Evolutionary conservation across 2,329 filamentous ascomycete genomes (phyloP), one percentile per base, ranked within the genome.

Genomic region (Cladosporium sp.): DNA sequence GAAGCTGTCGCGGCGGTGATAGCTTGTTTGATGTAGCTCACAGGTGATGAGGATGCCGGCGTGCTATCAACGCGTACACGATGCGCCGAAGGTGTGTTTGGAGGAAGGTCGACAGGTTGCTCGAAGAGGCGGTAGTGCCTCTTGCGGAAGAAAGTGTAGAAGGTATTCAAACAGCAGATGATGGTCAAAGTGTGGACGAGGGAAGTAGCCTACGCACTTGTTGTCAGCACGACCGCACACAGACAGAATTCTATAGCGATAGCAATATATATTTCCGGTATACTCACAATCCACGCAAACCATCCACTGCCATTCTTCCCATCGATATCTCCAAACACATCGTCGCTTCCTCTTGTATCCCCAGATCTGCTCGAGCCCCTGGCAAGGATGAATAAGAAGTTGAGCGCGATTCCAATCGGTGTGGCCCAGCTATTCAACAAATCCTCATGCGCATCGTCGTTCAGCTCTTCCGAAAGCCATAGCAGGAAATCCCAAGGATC

Each of bases 41-140:
- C 70, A 1, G 94, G 93, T 1, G 92, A 94, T 0, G 88, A 86
- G 1, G 87, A 82, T 8, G 84, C 79, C 0, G 91, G 91, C 4
- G 89, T 89, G 1, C 91, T 93, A 70, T 96, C 87, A 13, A 97
- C 91, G 51, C 88, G 87, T 6, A 99, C 94, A 61, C 94, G 87
- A 61, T 87, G 88, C 5, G 91, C 94, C 7, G 91, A 97, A 1
- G 91, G 89, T 0, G 94, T 97, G 19, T 83, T 80, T 3, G 89
- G 88, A 22, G 83, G 77, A 50, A 83, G 79, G 58, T 97, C 91
- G 61, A 97, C 88, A 36, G 87, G 85, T 61, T 85, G 86, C 74
- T 96, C 91, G 73, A 99, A 99, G 28, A 99, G 80, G 64, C 94
- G 86, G 76, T 99, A 99, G 67, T 90, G 85, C 60, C 91, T 87